Base-by-base conservation (phyloP, 345 rosid genomes). In the Heritiera fomes region DNA sequence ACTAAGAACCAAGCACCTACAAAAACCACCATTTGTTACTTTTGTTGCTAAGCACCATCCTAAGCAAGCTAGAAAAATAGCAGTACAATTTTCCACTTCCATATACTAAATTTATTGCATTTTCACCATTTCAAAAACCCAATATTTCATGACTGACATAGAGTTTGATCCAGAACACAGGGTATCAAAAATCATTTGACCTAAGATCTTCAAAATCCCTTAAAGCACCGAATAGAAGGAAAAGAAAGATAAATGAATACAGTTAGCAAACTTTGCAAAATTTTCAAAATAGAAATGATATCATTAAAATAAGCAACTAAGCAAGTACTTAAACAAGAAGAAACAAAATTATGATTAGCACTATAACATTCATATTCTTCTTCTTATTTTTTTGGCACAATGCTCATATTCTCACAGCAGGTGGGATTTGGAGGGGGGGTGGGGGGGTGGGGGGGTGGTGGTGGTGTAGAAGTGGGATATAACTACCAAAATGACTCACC, bases 401-500 rank as follows among this genome's bases (percentile, higher is more conserved):
- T 46, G 56, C 11, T 71, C 59, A 71, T 14, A 12, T 14, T 71
- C 75, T 71, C 14, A 30, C 3, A 71, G 8, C 43, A 8, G n/a
- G n/a, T 46, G 7, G 43, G 34, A 55, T 70, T 58, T n/a, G 56
- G 11, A 23, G 28, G 28, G 28, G 28, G 28, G 28, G 28, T 23
- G 28, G 28, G 28, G 28, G 28, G 28, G 28, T 23, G 28, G 28
- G 28, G 28, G 0, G 28, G 28, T 23, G 28, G 28, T 23, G 28
- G 28, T 23, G 28, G 28, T 23, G 0, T 23, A 13, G 43, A 3
- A 49, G 23, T 32, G 14, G 28, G 15, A 49, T 71, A 30, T 50
- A 71, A 32, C 45, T 41, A 71, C 75, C 50, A 65, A 73, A 34
- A 74, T 41, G 15, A 87, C 92, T 78, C 77, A 91, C 97, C 95